These are phyloP conservation scores for Purpureocillium takamizusanense DNA, from an alignment of 2,329 filamentous ascomycete species.

Conservation along the genomic window DNA sequence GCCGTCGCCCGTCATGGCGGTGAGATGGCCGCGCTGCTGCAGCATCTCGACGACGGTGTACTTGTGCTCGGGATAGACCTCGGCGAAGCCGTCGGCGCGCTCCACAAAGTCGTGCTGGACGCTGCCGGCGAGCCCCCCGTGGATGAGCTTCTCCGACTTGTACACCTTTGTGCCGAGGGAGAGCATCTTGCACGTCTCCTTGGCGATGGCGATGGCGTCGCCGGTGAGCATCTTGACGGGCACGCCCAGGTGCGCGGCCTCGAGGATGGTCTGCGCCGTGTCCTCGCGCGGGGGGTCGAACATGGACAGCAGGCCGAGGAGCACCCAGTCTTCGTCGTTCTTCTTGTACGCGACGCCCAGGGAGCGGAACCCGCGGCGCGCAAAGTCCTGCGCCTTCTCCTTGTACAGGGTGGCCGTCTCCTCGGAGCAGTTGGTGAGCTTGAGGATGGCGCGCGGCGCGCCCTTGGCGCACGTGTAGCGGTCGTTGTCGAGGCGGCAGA, in stretches of 20 bases:
- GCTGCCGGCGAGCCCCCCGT: conserved; percentile 64
- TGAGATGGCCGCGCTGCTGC: conserved; percentile 63
- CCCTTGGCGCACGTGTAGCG: conserved; percentile 68
- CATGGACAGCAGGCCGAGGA: conserved; percentile 71
- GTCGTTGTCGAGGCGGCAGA: conserved; percentile 52
- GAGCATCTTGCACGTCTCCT: conserved; percentile 77
- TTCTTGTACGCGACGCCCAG: conserved; percentile 73
- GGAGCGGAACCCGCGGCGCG: conserved; percentile 70
- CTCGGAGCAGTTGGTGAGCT: conserved; percentile 57
- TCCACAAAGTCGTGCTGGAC: conserved; percentile 70
- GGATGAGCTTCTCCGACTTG: conserved; percentile 69
- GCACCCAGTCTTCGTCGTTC: conserved; percentile 64
- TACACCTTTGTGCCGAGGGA: conserved; percentile 73
- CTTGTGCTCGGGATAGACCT: conserved; percentile 70
- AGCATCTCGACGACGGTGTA: conserved; percentile 70
- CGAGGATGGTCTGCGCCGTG: conserved; percentile 68
- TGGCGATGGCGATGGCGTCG: conserved; percentile 71
- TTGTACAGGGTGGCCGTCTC: conserved; percentile 59
- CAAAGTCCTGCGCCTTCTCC: conserved; percentile 66
- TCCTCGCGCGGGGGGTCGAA: conserved; percentile 74
- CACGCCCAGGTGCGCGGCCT: conserved; percentile 67
- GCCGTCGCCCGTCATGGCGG: conserved; percentile 70
- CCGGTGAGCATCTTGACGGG: conserved; percentile 76
- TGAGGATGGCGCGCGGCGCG: conserved; percentile 66
- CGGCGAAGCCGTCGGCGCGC: conserved; percentile 64